Evolutionary conservation across 208 protist species (phyloP), one percentile per base, ranked within the genome.

Genomic region (Trichomonas gallinae): DNA sequence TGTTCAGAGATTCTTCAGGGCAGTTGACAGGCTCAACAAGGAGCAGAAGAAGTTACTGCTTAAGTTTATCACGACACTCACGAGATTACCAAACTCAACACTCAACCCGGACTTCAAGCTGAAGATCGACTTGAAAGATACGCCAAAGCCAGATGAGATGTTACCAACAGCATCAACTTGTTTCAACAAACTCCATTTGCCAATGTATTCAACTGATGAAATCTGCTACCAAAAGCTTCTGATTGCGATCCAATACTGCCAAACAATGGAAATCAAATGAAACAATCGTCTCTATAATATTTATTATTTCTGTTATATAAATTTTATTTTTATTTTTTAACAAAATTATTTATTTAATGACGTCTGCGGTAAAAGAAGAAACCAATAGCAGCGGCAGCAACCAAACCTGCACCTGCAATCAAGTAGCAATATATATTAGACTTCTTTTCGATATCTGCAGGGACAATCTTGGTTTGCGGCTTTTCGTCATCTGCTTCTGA

Each of bases 241-340:
- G 2, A 48, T 48, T 38, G 87, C 87, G n/a, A 93, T 93, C 38
- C 40, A 48, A 38, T 93, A 44, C 38, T 93, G 87, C 87, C 87
- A 93, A 15, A 93, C 87, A 93, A 93, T 93, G 87, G 87, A 93
- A 93, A 93, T 48, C 31, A 34, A 93, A 38, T 93, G 46, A 93
- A 38, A 48, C 0, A 31, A 15, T n/a, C n/a, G n/a, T n/a, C n/a
- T n/a, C n/a, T 51, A 26, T 93, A n/a, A 93, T 34, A 58, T 93
- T 34, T 93, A 38, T 51, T 46, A 46, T 89, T 89, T 89, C 13
- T 44, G 15, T 89, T 89, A 13, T 46, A 40, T 44, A 17, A 44
- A 44, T n/a, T 23, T 23, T n/a, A 46, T n/a, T 46, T 44, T 89
- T 31, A 44, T 44, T 42, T 44, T 17, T 87, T 87, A 46, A n/a